Evolutionary conservation across 2,329 filamentous ascomycete species (phyloP).

Genomic region (Lomentospora prolificans): DNA sequence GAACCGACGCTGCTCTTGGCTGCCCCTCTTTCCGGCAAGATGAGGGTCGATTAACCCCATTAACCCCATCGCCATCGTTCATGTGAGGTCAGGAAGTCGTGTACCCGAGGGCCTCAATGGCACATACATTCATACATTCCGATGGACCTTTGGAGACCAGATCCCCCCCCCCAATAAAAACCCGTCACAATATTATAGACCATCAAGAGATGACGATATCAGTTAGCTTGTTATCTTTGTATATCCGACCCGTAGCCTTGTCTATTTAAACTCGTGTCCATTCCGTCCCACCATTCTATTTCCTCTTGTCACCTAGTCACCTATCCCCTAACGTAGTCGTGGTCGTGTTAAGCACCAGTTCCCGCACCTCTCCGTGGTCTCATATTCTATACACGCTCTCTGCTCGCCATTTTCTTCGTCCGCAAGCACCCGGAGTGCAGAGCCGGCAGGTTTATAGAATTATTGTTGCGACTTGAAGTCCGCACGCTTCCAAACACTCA

Average conservation of each 20-base stretch:
- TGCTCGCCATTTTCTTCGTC: background rate
- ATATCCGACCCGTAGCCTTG: background rate
- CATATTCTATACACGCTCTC: slow-evolving; percentile 1
- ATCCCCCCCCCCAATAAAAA: background rate
- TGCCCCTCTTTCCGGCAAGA: background rate
- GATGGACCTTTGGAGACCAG: background rate
- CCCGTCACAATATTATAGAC: background rate
- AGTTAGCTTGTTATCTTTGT: background rate
- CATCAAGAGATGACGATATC: background rate
- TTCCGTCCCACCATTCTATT: background rate
- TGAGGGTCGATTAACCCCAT: background rate
- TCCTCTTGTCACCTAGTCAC: background rate
- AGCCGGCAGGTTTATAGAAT: background rate
- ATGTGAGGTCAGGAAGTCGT: background rate
- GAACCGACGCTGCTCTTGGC: background rate
- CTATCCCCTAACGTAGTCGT: background rate
- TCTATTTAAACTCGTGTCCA: background rate
- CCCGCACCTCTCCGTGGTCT: background rate
- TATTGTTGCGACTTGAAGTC: background rate
- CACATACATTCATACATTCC: background rate
- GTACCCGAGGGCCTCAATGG: background rate
- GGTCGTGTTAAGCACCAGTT: no score
- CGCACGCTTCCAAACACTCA: background rate
- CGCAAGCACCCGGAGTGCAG: slow-evolving; percentile 6
- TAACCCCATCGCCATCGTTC: background rate